Evolutionary conservation across 768 basidiomycete species (phyloP), one percentile per base, ranked within the genome.

Genomic region (Coprinopsis strossmayeri): DNA sequence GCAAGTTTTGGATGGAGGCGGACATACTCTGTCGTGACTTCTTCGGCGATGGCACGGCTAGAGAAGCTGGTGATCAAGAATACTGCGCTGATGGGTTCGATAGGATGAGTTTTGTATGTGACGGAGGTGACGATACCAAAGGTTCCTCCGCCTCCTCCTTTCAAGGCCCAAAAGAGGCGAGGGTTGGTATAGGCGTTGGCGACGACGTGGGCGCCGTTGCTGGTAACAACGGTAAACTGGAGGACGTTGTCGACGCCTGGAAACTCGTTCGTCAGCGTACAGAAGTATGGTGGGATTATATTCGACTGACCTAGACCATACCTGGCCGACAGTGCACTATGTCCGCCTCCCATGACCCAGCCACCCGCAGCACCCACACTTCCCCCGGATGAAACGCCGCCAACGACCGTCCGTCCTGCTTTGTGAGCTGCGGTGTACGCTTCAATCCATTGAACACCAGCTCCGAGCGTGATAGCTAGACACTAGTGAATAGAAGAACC

Each of bases 291-390:
- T n/a, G n/a, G n/a, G n/a, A n/a, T n/a, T n/a, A n/a, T n/a, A n/a
- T n/a, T n/a, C n/a, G 2, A 35, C 50, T 46, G 53, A 72, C 72
- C 71, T n/a, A 76, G 64, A 12, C 76, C 76, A 51, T 67, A 66
- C 4, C 46, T 57, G 1, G 74, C 64, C 3, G 69, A 60, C 7
- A 74, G 49, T 4, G 60, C 53, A 34, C 70, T 71, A 47, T 78
- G 73, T 1, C 77, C 74, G 3, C 72, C 74, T 11, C 77, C 78
- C 24, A 65, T 57, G 2, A 72, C 46, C 71, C 73, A 79, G 17
- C 76, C 77, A 24, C 73, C 75, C 12, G 69, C 66, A 21, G 74
- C 67, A 34, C 74, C 77, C 3, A 78, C 64, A 3, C 73, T 68
- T 18, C 67, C 73, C 3, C 65, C 64, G 0, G 28, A 10, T 5